Percentiles rank a stretch among this genome's conserved stretches.
Conservation (phyloP, 2,329 filamentous ascomycete species). For the Pestalotiopsis sp. region DNA sequence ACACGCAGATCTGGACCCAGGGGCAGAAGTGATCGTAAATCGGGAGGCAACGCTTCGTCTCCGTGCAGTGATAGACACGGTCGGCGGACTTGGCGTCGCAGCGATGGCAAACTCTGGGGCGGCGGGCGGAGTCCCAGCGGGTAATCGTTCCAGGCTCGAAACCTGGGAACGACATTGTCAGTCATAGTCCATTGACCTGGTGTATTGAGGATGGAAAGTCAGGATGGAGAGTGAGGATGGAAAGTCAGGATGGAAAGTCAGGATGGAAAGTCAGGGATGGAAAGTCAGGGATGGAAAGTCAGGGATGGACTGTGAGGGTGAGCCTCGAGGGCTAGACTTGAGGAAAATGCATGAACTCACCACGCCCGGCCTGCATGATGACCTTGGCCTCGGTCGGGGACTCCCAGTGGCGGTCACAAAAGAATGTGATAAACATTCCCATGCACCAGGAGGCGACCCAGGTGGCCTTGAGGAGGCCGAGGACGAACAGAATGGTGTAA, state of each 20-base stretch:
- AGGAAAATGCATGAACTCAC: neutral
- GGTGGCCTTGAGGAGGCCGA: constrained; percentile 12
- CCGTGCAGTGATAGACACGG: constrained; percentile 18
- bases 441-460: constrained; percentile 17
- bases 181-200: neutral
- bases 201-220: neutral
- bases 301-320: no score
- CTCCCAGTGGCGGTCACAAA: constrained; percentile 16
- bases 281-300: no score
- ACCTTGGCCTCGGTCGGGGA: neutral
- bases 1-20: constrained; percentile 14
- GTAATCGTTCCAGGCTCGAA: neutral
- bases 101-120: neutral
- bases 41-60: constrained; percentile 13
- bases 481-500: neutral
- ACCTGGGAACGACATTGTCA: neutral
- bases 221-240: neutral
- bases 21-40: constrained; percentile 19
- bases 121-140: neutral
- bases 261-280: no score
- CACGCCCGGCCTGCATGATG: neutral
- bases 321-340: no score
- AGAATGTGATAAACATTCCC: constrained; percentile 14
- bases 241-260: neutral
- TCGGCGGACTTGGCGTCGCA: constrained; percentile 7